phyloP scores from a whole-genome alignment of 2,329 filamentous ascomycete genomes.

The Exophiala calicioides region DNA sequence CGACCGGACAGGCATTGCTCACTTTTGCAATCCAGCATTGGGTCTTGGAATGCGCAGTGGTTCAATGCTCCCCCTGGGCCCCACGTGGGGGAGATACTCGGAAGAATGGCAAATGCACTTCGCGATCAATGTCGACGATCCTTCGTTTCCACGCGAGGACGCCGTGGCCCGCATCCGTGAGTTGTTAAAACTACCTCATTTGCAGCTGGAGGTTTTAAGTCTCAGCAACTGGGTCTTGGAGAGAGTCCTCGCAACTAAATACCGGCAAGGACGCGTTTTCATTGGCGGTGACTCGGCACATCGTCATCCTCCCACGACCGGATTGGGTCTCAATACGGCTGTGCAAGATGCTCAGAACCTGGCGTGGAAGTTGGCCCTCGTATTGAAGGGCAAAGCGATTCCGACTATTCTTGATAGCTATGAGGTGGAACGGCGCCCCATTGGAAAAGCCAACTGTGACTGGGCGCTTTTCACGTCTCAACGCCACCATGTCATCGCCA shows the following conservation, averaged over 20 bases:
- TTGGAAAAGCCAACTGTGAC: slow-evolving; percentile 20
- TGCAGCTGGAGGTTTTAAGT: not conserved
- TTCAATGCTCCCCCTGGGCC: slow-evolving; percentile 28
- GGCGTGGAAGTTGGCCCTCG: slow-evolving; percentile 29
- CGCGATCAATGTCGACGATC: slow-evolving; percentile 30
- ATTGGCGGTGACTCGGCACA: slow-evolving; percentile 38
- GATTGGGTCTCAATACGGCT: slow-evolving; percentile 4
- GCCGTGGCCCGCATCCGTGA: slow-evolving; percentile 29
- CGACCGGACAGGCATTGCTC: slow-evolving; percentile 17
- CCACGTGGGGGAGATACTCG: slow-evolving; percentile 30
- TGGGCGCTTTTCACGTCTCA: slow-evolving; percentile 6
- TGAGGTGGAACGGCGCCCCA: slow-evolving; percentile 39
- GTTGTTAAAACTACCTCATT: slow-evolving; percentile 12
- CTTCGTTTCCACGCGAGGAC: slow-evolving; percentile 24
- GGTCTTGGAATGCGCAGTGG: slow-evolving; percentile 21
- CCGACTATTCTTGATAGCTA: slow-evolving; percentile 33
- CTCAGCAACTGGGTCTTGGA: slow-evolving; percentile 11
- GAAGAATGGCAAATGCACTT: slow-evolving; percentile 40
- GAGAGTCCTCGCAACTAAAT: slow-evolving; percentile 3
- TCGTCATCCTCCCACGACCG: slow-evolving; percentile 18
- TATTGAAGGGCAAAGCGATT: slow-evolving; percentile 19
- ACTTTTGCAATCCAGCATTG: slow-evolving; percentile 26
- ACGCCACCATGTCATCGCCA: not conserved
- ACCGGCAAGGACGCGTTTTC: slow-evolving; percentile 36
- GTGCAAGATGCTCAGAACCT: slow-evolving; percentile 43